Base-by-base conservation (phyloP, 179 eudicot species). In the Heliamphora pulchella region DNA sequence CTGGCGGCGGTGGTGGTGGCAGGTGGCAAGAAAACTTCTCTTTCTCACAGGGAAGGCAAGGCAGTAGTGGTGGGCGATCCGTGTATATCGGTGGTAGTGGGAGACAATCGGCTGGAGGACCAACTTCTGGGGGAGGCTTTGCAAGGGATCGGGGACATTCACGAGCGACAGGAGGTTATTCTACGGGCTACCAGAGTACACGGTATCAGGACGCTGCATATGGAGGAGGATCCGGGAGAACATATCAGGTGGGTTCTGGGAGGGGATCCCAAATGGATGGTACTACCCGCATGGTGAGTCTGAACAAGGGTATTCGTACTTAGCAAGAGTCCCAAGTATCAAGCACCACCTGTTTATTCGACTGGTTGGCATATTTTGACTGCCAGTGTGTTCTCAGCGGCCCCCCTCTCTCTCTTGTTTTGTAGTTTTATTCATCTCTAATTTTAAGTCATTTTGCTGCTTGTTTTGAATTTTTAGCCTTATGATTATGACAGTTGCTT, bases 11-110 rank as follows among this genome's bases (percentile, higher is more conserved):
- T 22, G 90, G 87, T 9, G 90, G 91, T 5, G 79, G 78, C 2
- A 89, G 86, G 85, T 94, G 98, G 98, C 92, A 87, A 61, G 98
- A 91, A 69, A 88, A 85, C 63, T 77, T 68, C 11, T 81, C 87
- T 0, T 89, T 65, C 84, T 80, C 85, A n/a, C 90, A 86, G 76
- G 92, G 92, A 57, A 78, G 96, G 76, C 89, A 83, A 79, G 88
- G 93, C 62, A 58, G 78, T 72, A 74, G 86, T 41, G 89, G 93
- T 46, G 87, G 87, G 5, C 88, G 93, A 9, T 68, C 84, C 3
- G 89, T 89, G 2, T 89, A 88, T 77, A 91, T 31, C 31, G 31
- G 31, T 31, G 31, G 31, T 31, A 31, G 31, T 64, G 88, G 91
- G 59, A 85, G 86, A 77, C 79, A 86, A 1, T 76, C 76, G 58